Conservation (phyloP, 345 rosid genomes). For the Camelina hispida region DNA sequence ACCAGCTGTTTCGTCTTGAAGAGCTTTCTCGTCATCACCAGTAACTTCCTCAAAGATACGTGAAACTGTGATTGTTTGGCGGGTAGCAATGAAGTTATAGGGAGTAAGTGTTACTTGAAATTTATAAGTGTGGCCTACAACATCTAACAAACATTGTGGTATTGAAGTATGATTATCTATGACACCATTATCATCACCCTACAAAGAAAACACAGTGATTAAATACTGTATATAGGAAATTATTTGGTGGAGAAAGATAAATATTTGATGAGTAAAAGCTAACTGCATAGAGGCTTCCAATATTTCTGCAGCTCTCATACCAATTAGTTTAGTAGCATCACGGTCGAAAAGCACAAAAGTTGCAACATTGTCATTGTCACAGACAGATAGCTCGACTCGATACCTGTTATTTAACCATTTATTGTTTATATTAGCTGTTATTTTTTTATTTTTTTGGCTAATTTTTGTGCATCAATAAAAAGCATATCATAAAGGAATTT, state of each 20-base stretch:
- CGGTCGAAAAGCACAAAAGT: neutral
- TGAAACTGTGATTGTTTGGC: too few species aligned
- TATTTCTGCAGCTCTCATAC: neutral
- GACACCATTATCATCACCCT: neutral
- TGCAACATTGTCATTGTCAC: neutral
- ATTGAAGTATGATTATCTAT: neutral
- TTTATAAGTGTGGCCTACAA: neutral
- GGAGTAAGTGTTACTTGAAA: too few species aligned
- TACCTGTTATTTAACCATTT: neutral
- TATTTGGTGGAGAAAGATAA: too few species aligned
- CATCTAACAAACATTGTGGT: neutral
- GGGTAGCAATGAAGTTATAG: neutral
- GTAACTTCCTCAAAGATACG: too few species aligned
- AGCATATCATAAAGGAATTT: neutral
- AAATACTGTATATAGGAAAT: too few species aligned
- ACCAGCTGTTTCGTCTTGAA: too few species aligned
- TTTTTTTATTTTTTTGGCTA: too few species aligned
- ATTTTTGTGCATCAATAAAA: neutral
- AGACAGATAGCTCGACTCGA: neutral
- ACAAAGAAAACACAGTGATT: neutral
- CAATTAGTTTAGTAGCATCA: neutral
- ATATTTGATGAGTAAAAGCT: too few species aligned
- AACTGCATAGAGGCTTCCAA: neutral
- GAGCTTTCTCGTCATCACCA: too few species aligned
- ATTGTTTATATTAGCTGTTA: neutral